phyloP scores from a whole-genome alignment of 176 grass and related monocot species.

The Eremochloa ophiuroides region DNA sequence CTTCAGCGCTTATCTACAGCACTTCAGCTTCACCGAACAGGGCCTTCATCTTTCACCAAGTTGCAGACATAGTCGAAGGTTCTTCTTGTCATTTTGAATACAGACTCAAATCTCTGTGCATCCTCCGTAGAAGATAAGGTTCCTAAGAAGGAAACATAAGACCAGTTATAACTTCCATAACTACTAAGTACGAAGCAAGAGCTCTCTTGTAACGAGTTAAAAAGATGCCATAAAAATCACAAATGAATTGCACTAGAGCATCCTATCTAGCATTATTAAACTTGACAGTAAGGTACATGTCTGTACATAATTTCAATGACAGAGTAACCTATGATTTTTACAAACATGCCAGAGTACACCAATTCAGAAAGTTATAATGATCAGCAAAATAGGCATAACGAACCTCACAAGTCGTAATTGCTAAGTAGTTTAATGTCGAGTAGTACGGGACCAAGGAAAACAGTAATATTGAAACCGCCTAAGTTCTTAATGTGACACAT shows the following conservation, averaged over 20 bases:
- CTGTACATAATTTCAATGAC: background rate
- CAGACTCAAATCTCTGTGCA: slow-evolving; percentile 37
- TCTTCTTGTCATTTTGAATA: slow-evolving; percentile 64
- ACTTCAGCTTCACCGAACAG: too few species aligned
- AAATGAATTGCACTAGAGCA: background rate
- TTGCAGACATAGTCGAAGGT: slow-evolving; percentile 56
- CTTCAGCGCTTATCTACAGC: too few species aligned
- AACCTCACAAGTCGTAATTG: background rate
- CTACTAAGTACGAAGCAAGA: background rate
- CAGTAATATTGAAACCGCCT: background rate
- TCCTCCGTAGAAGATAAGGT: slow-evolving; percentile 37
- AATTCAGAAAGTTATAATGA: background rate
- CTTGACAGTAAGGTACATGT: background rate
- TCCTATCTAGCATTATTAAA: background rate
- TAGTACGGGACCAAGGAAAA: background rate
- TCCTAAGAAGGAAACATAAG: slow-evolving; percentile 28
- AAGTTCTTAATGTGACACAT: background rate
- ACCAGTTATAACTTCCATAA: slow-evolving; percentile 6
- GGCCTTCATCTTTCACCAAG: slow-evolving; percentile 57
- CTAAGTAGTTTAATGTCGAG: background rate
- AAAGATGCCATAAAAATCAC: background rate
- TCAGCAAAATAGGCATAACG: background rate
- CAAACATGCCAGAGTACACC: background rate
- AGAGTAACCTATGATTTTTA: background rate
- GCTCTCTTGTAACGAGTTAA: background rate